phyloP scores from a whole-genome alignment of 768 basidiomycete species.

The Rhizopogon vinicolor region DNA sequence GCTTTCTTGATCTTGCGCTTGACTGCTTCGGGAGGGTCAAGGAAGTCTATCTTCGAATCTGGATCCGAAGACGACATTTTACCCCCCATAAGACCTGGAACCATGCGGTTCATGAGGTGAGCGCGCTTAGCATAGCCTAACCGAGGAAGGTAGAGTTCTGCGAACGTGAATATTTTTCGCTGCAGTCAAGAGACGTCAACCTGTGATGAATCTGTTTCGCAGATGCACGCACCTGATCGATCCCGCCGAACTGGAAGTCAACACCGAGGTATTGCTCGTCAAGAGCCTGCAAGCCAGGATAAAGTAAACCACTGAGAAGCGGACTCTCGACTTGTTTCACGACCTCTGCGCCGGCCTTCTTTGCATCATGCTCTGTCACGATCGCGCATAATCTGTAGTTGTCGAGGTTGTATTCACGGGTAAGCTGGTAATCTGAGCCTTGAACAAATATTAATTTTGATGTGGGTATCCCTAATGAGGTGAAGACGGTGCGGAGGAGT shows the following conservation, averaged over 20 bases:
- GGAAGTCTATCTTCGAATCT: constrained; percentile 97
- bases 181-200: constrained; percentile 24
- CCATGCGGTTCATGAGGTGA: constrained; percentile 98
- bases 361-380: constrained; percentile 93
- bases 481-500: constrained; percentile 78
- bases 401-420: constrained; percentile 89
- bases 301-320: constrained; percentile 84
- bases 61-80: constrained; percentile 99
- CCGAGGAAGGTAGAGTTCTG: constrained; percentile 90
- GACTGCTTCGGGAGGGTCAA: constrained; percentile 79
- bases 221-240: constrained; percentile 73
- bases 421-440: constrained; percentile 92
- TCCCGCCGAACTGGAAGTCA: constrained; percentile 97
- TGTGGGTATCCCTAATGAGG: constrained; percentile 86
- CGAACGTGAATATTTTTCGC: constrained; percentile 99
- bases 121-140: constrained; percentile 93
- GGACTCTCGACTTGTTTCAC: constrained; percentile 97
- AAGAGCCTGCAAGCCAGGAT: constrained; percentile 94
- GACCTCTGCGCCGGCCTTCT: constrained; percentile 97
- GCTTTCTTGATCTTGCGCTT: constrained; percentile 89
- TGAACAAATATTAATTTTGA: constrained; percentile 78
- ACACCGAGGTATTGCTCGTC: constrained; percentile 96
- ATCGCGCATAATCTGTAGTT: constrained; percentile 90
- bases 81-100: constrained; percentile 88
- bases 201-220: not conserved